Conservation (phyloP, 2,329 filamentous ascomycete species). For the Penicillium sp. region DNA sequence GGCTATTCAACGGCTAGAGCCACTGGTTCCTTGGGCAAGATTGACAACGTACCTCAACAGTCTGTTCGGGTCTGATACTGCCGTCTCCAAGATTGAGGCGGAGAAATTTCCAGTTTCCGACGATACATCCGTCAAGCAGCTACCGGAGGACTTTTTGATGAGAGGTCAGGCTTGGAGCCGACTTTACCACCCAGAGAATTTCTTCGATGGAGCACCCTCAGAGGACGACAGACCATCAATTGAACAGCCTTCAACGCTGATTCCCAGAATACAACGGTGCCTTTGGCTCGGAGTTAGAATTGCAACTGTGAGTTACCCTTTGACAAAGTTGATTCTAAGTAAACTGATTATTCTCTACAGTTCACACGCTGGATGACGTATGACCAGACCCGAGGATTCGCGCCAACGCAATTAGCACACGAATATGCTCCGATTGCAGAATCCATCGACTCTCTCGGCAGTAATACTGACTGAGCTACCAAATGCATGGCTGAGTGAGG, state of each 20-base stretch:
- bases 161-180: slow-evolving; percentile 58
- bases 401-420: slow-evolving; percentile 32
- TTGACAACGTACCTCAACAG: slow-evolving; percentile 57
- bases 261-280: slow-evolving; percentile 53
- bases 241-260: slow-evolving; percentile 52
- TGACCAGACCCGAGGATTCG: slow-evolving; percentile 33
- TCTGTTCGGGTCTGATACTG: slow-evolving; percentile 44
- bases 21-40: slow-evolving; percentile 52
- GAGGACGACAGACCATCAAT: slow-evolving; percentile 59
- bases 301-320: slow-evolving; percentile 41
- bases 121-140: slow-evolving; percentile 45
- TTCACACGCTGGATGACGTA: slow-evolving; percentile 45
- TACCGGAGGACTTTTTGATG: slow-evolving; percentile 62
- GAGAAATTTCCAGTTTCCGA: slow-evolving; percentile 45
- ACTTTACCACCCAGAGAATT: slow-evolving; percentile 49
- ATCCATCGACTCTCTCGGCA: slow-evolving; percentile 13
- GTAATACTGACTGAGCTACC: neutral
- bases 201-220: slow-evolving; percentile 51
- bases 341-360: slow-evolving; percentile 20
- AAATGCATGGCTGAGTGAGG: too few species aligned
- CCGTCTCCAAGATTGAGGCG: slow-evolving; percentile 38
- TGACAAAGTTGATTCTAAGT: neutral
- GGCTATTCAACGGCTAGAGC: slow-evolving; percentile 43
- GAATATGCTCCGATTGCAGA: slow-evolving; percentile 23
- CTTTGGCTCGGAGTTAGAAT: slow-evolving; percentile 51